These are phyloP conservation scores for Geranium rotundifolium DNA, from an alignment of 345 rosid genomes.

Conservation along the genomic window DNA sequence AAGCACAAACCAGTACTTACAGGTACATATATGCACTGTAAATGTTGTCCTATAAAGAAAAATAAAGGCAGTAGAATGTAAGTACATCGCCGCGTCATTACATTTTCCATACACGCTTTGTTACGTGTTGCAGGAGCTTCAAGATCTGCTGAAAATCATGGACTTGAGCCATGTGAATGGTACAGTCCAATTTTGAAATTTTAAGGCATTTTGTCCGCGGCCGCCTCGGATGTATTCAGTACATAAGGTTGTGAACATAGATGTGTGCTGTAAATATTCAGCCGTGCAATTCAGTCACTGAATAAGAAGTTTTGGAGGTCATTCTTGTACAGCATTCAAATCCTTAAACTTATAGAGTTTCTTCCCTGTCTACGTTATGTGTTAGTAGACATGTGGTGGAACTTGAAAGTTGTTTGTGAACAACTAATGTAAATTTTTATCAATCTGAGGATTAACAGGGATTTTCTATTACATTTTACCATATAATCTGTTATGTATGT, in stretches of 20 bases:
- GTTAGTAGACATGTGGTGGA: background rate
- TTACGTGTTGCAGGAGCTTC: background rate
- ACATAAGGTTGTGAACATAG: background rate
- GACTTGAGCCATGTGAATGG: background rate
- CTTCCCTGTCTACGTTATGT: too few relatives aligned
- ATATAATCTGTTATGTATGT: too few relatives aligned
- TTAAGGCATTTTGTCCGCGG: background rate
- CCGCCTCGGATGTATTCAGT: background rate
- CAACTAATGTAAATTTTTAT: background rate
- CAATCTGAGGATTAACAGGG: background rate
- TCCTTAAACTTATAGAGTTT: background rate
- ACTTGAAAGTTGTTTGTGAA: background rate
- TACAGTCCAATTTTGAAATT: background rate
- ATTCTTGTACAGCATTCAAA: background rate
- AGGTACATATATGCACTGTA: conserved; percentile 16
- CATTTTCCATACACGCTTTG: too few relatives aligned
- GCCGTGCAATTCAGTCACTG: background rate
- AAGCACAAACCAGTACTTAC: conserved; percentile 7
- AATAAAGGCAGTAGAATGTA: too few relatives aligned
- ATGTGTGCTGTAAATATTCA: background rate
- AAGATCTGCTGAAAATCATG: background rate
- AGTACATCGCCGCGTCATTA: too few relatives aligned
- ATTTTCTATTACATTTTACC: too few relatives aligned
- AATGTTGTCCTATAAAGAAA: too few relatives aligned
- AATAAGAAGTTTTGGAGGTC: background rate